Percentiles rank a stretch among this genome's conserved stretches.
phyloP scores from a whole-genome alignment of 208 protist species.

The Leptomonas seymouri region DNA sequence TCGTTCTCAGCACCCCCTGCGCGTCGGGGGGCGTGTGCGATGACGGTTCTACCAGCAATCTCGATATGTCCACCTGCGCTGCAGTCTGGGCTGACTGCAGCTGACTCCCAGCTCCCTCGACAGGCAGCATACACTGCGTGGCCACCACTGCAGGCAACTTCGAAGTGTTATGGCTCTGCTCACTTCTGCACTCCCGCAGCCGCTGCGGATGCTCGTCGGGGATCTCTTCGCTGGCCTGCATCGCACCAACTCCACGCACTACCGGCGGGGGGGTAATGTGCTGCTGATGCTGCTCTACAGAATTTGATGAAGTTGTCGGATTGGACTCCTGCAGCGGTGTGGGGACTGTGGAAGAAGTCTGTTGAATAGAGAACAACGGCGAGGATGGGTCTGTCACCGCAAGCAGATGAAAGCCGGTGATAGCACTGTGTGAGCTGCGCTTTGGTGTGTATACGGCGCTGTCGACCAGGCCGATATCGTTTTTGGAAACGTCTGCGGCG shows the following conservation, averaged over 20 bases:
- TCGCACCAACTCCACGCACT: not conserved
- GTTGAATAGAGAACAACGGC: not conserved
- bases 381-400: not conserved
- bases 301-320: not conserved
- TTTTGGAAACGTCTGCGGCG: not conserved
- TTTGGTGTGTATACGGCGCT: slow-evolving; percentile 11
- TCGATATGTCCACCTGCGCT: no score
- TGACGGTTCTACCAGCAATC: not conserved
- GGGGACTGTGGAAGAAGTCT: not conserved
- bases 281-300: not conserved
- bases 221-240: slow-evolving; percentile 17
- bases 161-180: not conserved
- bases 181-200: slow-evolving; percentile 13
- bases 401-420: slow-evolving; percentile 3
- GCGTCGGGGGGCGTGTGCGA: not conserved
- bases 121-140: not conserved
- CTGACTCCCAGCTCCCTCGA: not conserved
- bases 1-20: no score
- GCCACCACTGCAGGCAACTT: not conserved
- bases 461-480: not conserved
- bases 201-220: slow-evolving; percentile 25
- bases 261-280: slow-evolving; percentile 12
- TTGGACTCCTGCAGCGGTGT: not conserved
- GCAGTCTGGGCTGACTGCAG: no score
- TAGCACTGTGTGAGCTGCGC: slow-evolving; percentile 1